Evolutionary conservation across 805 yeast genomes (phyloP).

Genomic region (Dipodascus geniculatus): DNA sequence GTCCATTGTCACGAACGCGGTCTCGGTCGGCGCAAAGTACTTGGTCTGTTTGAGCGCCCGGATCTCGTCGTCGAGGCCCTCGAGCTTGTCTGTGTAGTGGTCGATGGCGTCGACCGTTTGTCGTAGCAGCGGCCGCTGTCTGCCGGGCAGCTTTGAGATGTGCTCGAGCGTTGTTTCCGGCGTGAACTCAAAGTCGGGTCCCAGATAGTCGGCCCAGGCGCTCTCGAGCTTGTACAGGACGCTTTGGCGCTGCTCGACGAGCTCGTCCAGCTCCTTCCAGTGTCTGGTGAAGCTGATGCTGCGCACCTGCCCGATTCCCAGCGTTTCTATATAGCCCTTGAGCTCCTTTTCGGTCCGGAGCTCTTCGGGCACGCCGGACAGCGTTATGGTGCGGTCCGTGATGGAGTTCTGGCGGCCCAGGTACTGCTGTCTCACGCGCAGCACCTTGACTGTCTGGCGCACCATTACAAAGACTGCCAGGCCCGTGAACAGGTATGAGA

Average conservation of each 20-base stretch:
- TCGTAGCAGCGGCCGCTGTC: constrained; percentile 59
- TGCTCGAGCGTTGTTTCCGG: not conserved
- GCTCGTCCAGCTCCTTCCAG: constrained; percentile 63
- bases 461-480: constrained; percentile 49
- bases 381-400: constrained; percentile 80
- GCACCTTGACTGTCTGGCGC: constrained; percentile 61
- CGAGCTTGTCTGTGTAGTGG: constrained; percentile 56
- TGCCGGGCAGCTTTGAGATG: constrained; percentile 16
- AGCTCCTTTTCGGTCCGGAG: constrained; percentile 59
- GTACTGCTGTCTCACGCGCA: constrained; percentile 65
- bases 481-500: constrained; percentile 77
- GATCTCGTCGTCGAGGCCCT: constrained; percentile 61
- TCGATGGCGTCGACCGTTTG: constrained; percentile 70
- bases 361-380: constrained; percentile 81
- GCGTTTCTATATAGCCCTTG: constrained; percentile 59
- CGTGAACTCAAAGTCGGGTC: constrained; percentile 23
- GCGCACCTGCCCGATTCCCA: constrained; percentile 72
- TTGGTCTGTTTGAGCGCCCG: constrained; percentile 40
- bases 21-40: constrained; percentile 72
- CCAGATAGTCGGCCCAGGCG: constrained; percentile 60
- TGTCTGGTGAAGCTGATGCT: constrained; percentile 73
- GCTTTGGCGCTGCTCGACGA: constrained; percentile 49
- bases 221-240: constrained; percentile 51
- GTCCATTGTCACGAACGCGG: constrained; percentile 92
- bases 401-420: constrained; percentile 79